Evolutionary conservation across 768 basidiomycete species (phyloP), one percentile per base, ranked within the genome.

Genomic region (Peribolospora baueri): DNA sequence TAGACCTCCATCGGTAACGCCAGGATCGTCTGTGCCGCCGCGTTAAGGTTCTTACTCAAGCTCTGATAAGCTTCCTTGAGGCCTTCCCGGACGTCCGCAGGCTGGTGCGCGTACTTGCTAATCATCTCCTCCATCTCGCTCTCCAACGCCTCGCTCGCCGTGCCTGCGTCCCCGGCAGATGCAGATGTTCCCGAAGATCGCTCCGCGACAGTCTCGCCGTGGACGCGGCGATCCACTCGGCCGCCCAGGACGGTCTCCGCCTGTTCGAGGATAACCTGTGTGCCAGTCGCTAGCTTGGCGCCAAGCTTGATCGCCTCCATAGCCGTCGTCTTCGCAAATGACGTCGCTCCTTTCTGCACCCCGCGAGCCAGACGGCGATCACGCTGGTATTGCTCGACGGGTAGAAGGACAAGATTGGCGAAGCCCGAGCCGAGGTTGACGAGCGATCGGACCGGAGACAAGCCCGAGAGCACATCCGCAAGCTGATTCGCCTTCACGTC

Each of bases 1-100:
- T 95, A 91, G 8, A 95, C 87, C 67, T 97, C 93, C 91, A 97
- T 95, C 1, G 93, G 93, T 1, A 98, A 86, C 0, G 93, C 91
- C 43, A 98, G 74, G 58, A 98, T 97, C 0, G 93, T 98, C 69
- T 98, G 91, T 37, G 91, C 93, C 38, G 93, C 93, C 47, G 84
- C 84, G 61, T 80, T 82, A 58, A 98, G 66, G 67, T 97, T 95
- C 63, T 71, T 78, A 53, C 76, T 78, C 62, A 98, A 67, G 63
- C 85, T 90, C 65, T 74, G 77, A 67, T 95, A 95, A n/a, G 90
- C 93, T 0, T 78, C 79, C 59, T 87, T 78, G 42, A 98, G 72
- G 11, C 93, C 93, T 64, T 95, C 86, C 61, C 71, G 76, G 46
- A 91, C 73, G 63, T 82, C 79, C 45, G 68, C 68, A 2, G 93